These are phyloP conservation scores for Sporisorium reilianum DNA, from an alignment of 1,284 basidiomycete species.

Conservation along the genomic window DNA sequence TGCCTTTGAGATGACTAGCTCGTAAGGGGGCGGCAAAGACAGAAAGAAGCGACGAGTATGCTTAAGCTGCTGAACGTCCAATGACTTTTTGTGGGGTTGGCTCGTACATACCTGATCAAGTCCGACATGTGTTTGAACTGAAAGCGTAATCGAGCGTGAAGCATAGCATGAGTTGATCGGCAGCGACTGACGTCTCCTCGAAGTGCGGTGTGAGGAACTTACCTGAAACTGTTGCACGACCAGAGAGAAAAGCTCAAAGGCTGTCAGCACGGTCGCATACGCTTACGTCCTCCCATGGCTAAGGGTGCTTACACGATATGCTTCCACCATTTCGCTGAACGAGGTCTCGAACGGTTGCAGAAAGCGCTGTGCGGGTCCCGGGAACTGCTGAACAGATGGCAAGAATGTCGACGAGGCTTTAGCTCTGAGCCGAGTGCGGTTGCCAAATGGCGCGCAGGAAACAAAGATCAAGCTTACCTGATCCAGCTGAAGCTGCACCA, in stretches of 20 bases:
- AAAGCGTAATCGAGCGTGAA: not conserved
- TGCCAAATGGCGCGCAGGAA: not conserved
- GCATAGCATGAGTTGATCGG: no score
- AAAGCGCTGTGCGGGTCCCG: slow-evolving; percentile 8
- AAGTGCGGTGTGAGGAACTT: not conserved
- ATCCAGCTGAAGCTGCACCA: slow-evolving; percentile 17
- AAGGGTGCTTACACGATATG: slow-evolving; percentile 7
- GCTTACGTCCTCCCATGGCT: no score
- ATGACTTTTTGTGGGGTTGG: not conserved
- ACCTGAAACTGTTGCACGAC: slow-evolving; percentile 37
- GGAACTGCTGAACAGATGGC: slow-evolving; percentile 10
- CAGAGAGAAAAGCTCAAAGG: not conserved
- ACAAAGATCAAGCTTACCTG: slow-evolving; percentile 23
- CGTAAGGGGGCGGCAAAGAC: not conserved
- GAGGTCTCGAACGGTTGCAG: slow-evolving; percentile 30
- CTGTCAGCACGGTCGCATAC: not conserved
- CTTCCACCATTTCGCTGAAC: slow-evolving; percentile 5
- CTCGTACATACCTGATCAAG: slow-evolving; percentile 23
- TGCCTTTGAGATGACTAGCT: slow-evolving; percentile 33
- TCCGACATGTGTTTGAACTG: slow-evolving; percentile 46
- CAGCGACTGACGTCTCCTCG: no score
- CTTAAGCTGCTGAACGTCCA: not conserved
- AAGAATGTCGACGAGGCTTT: not conserved
- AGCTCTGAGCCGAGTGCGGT: not conserved
- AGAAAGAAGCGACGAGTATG: not conserved